Evolutionary conservation across 805 yeast genomes (phyloP), one percentile per base, ranked within the genome.

Genomic region (Sungouiella blattae): DNA sequence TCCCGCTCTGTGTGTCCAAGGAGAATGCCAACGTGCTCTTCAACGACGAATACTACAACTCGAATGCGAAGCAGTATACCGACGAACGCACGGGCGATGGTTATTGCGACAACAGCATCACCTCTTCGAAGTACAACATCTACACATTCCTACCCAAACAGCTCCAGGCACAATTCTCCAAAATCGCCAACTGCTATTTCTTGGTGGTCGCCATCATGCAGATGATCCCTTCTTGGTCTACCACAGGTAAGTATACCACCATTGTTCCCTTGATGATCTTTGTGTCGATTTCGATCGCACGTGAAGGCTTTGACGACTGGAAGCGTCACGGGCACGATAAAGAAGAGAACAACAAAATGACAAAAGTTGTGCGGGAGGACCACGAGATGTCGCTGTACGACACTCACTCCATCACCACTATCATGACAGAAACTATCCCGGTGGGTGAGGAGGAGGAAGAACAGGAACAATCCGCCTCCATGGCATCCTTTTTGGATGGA

Each of bases 141-240:
- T 78, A 80, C 55, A 75, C 88, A 30, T 93, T 93, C 49, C 47
- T 93, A 2, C 98, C 98, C 1, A 77, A 89, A 43, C 97, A 93
- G 53, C 58, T 93, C 25, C 71, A 78, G 43, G 95, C 93, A 3
- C 98, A 93, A 59, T 91, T 93, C 53, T 87, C 95, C 16, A 91
- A 87, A 55, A 52, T 93, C 29, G 98, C 98, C 18, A 93, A 93
- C 55, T 70, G 89, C 42, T 91, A 93, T 58, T 93, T 93, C 61
- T 64, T 93, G 74, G 70, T 80, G 3, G 93, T 93, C 12, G 89
- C 98, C 2, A 83, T 93, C 42, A 67, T 93, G 68, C 98, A 93
- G 57, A 81, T 91, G 89, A 82, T 93, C 31, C 98, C 98, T 0
- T 78, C 88, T 2, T 93, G 96, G 97, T 87, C 96, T 1, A 87